Evolutionary conservation across 169 alveolate species (phyloP), one percentile per base, ranked within the genome.

Genomic region (Theileria annulata): DNA sequence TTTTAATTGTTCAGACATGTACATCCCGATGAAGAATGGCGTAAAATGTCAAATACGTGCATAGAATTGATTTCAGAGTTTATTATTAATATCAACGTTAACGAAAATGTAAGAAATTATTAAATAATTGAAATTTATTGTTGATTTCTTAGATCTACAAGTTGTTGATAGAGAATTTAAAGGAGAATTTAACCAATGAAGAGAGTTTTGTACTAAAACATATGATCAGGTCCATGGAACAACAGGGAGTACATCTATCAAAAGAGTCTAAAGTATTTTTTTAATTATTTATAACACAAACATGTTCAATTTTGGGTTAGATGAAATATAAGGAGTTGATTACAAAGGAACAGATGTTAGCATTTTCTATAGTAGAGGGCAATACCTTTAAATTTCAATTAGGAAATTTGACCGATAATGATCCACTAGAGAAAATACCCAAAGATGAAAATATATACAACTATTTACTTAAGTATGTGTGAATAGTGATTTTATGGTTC

Each of bases 181-280:
- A 60, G 8, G 80, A 28, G 49, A n/a, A 21, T 30, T 13, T 90
- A 30, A 82, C 66, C 64, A 47, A 69, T 33, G 94, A 90, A 31
- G 92, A 90, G 58, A 51, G 54, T 33, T 80, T 80, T 58, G 94
- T 90, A 27, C 69, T 90, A 49, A 71, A 31, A 10, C 91, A 90
- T 68, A 90, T 90, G 94, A 84, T 90, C 15, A 68, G 77, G 49
- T 90, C 94, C 21, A 90, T 90, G 94, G 86, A 87, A 42, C 71
- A 82, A 67, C 94, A 90, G 54, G 94, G 94, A 21, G 94, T 90
- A 21, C 90, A 85, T 47, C 67, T 90, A 56, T 60, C 86, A 62
- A 37, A 75, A 49, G 73, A 78, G 25, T 59, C 67, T 17, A 80
- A 56, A 77, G 85, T 90, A 83, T 23, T 47, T 73, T 28, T 59